Conservation (phyloP, 129 eudicot genomes). For the Silybum marianum region DNA sequence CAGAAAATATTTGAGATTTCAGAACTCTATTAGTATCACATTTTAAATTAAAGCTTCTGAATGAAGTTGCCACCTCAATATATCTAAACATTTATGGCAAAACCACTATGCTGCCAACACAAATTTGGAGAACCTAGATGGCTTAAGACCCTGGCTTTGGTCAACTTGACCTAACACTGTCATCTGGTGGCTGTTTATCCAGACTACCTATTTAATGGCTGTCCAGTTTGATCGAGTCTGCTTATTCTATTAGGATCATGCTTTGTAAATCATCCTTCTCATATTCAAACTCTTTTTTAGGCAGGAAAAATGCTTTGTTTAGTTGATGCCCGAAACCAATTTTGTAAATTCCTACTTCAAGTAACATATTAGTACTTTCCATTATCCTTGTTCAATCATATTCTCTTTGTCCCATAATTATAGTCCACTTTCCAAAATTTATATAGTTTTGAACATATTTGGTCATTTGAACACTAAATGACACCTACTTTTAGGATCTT, state of each 20-base stretch:
- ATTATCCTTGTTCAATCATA: background rate
- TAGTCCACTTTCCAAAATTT: background rate
- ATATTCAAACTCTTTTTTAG: background rate
- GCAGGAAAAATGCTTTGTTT: background rate
- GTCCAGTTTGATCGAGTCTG: background rate
- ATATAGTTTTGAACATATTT: background rate
- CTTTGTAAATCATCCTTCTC: background rate
- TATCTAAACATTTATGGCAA: background rate
- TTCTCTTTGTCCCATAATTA: background rate
- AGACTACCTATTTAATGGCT: no score
- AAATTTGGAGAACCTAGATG: no score
- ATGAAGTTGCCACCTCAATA: no score
- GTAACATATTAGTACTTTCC: background rate
- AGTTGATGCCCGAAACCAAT: background rate
- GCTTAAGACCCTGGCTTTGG: no score
- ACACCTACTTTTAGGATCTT: background rate
- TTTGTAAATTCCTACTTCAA: background rate
- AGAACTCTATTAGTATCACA: background rate
- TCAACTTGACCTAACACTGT: no score
- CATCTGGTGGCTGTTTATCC: no score
- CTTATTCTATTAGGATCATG: background rate
- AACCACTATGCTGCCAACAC: background rate
- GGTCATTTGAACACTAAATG: background rate
- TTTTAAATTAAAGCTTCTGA: no score
- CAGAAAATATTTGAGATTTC: background rate